Evolutionary conservation across 441 rosid species (phyloP), one percentile per base, ranked within the genome.

Genomic region (California macrophylla): DNA sequence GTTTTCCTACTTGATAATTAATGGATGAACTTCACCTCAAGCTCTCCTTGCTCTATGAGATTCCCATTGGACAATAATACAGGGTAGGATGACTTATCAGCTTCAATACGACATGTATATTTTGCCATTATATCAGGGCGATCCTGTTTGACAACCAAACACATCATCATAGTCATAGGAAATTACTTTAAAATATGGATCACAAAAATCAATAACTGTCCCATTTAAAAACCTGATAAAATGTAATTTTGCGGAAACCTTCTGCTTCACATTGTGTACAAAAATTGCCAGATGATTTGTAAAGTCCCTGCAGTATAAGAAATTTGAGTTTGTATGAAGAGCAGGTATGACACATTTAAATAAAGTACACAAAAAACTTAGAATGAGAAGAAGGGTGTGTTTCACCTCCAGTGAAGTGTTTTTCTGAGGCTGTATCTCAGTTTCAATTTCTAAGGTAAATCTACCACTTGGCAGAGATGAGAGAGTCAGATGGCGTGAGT

Each of bases 251-350:
- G 28, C 92, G 85, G 80, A 94, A 94, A 71, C 97, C 98, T 82
- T 94, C 98, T 18, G 96, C 96, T 86, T 94, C 97, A 67, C 98
- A 91, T 73, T 94, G 98, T 15, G 98, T 91, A 82, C 97, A 91
- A 81, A 89, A 92, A 78, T 85, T 90, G 70, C 89, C 91, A 66
- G 98, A 91, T 62, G 98, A 87, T 82, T 85, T 87, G 88, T 90
- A 94, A 70, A 94, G 97, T 64, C 97, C 98, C 98, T 94, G 61
- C 61, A 69, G 25, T 66, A 64, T 64, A 47, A 66, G 72, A 75
- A 45, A 74, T 58, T 5, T n/a, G 12, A 26, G 61, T 21, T 21
- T 54, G 7, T 20, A 23, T 21, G 24, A 54, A 54, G 61, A 23
- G 2, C 61, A n/a, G n/a, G 24, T 54, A 54, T 54, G 4, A 6